phyloP scores from a whole-genome alignment of 2,329 filamentous ascomycete genomes.

The Fusarium protoensiforme region DNA sequence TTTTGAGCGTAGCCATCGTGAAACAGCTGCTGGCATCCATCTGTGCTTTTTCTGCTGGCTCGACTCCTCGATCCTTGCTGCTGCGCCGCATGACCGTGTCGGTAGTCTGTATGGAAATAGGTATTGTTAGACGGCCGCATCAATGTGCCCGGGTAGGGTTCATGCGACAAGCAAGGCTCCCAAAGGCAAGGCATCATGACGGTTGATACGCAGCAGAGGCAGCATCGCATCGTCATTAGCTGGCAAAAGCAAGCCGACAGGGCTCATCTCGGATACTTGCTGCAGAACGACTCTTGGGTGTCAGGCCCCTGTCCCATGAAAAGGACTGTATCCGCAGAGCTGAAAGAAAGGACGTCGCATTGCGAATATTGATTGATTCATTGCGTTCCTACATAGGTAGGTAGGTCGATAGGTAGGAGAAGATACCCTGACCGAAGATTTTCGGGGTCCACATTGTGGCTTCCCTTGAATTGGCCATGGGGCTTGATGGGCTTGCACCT shows the following conservation, averaged over 20 bases:
- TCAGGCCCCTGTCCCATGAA: not conserved
- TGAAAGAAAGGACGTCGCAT: slow-evolving; percentile 40
- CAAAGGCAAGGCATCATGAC: not conserved
- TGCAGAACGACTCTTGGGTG: slow-evolving; percentile 12
- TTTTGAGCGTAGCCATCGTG: not conserved
- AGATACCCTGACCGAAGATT: slow-evolving; percentile 32
- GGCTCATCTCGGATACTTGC: slow-evolving; percentile 39
- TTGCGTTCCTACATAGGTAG: not conserved
- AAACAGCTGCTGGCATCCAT: not conserved
- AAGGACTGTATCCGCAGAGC: slow-evolving; percentile 34
- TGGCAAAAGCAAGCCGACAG: slow-evolving; percentile 36
- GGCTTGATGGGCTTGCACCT: slow-evolving; percentile 1
- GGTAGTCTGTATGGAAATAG: slow-evolving; percentile 6
- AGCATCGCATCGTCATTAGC: slow-evolving; percentile 17
- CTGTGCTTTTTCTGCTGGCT: not conserved
- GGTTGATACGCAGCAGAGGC: not conserved
- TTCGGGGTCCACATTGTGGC: slow-evolving; percentile 36
- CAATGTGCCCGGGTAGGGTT: slow-evolving; percentile 25
- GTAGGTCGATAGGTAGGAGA: slow-evolving; percentile 1
- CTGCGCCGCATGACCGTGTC: slow-evolving; percentile 20
- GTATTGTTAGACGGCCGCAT: slow-evolving; percentile 15
- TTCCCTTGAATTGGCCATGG: not conserved
- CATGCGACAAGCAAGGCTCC: slow-evolving; percentile 17
- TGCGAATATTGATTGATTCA: slow-evolving; percentile 17
- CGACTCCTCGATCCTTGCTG: slow-evolving; percentile 9